Evolutionary conservation across 1,284 basidiomycete genomes (phyloP).

Genomic region (Ceratobasidium sp.): DNA sequence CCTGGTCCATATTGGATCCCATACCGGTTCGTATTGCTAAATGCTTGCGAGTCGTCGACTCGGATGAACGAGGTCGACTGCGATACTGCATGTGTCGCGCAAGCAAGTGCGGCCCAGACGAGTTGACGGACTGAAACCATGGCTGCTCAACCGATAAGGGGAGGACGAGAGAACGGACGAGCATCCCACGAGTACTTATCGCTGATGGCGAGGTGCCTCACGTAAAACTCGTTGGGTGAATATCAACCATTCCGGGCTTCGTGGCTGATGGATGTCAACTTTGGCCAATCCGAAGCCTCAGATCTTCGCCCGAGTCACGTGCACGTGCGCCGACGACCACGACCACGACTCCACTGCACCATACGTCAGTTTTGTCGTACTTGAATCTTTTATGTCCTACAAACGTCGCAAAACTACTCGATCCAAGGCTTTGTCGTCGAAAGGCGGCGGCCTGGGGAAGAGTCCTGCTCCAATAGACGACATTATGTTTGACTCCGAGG

Average conservation of each 20-base stretch:
- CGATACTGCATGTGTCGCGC: not conserved
- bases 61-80: not conserved
- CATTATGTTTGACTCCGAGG: not conserved
- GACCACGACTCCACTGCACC: not conserved
- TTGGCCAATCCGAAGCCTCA: too few relatives aligned
- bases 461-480: not conserved
- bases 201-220: too few relatives aligned
- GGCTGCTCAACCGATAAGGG: not conserved
- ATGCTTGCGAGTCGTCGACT: conserved; percentile 9
- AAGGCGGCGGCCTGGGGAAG: not conserved
- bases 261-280: too few relatives aligned
- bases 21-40: not conserved
- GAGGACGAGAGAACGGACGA: not conserved
- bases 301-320: too few relatives aligned
- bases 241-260: too few relatives aligned
- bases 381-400: not conserved
- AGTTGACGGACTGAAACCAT: not conserved
- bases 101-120: not conserved
- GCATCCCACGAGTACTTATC: not conserved
- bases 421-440: not conserved
- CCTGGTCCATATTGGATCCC: conserved; percentile 11
- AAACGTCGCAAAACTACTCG: not conserved
- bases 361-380: not conserved
- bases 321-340: too few relatives aligned
- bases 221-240: too few relatives aligned